Evolutionary conservation across 805 yeast species (phyloP), one percentile per base, ranked within the genome.

Genomic region (Teunomyces kruisii): DNA sequence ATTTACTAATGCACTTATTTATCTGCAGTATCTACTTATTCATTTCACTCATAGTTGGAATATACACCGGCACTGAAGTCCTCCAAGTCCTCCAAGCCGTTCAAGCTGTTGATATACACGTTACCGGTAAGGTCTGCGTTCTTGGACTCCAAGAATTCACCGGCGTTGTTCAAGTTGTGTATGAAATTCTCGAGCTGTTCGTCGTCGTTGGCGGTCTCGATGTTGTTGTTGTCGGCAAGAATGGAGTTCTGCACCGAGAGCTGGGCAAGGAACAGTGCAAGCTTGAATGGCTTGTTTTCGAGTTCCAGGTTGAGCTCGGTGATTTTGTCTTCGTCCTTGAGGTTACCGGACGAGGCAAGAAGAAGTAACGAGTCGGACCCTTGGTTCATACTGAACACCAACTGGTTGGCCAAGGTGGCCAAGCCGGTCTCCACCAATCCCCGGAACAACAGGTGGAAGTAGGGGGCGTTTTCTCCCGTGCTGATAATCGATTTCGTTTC

Each of bases 1-100:
- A 29, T 29, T 29, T 13, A 32, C 22, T 32, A 32, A 13, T 24
- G 39, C 17, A 36, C 15, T 24, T 22, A 6, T 6, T 37, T 33
- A 16, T 10, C 38, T 33, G 9, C 28, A 9, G 30, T 30, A 38
- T 30, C 24, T 58, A 70, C 43, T n/a, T n/a, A n/a, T n/a, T n/a
- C n/a, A n/a, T n/a, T n/a, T n/a, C n/a, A n/a, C n/a, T 71, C 76
- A 51, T 86, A 88, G 57, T 89, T 89, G 14, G 96, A 85, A 63
- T 91, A 91, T 7, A 91, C 91, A 53, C 89, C 77, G 4, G 97
- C 97, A 66, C 96, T 84, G 53, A 91, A 76, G 48, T 89, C 96
- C 52, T 88, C 95, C 46, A 91, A 74, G 51, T 83, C 89, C 13
- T 79, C 83, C 27, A 65, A 54, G 32, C 62, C 65, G 53, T 68